Evolutionary conservation across 805 yeast genomes (phyloP), one percentile per base, ranked within the genome.

Genomic region (Wickerhamomyces kurtzmanii): DNA sequence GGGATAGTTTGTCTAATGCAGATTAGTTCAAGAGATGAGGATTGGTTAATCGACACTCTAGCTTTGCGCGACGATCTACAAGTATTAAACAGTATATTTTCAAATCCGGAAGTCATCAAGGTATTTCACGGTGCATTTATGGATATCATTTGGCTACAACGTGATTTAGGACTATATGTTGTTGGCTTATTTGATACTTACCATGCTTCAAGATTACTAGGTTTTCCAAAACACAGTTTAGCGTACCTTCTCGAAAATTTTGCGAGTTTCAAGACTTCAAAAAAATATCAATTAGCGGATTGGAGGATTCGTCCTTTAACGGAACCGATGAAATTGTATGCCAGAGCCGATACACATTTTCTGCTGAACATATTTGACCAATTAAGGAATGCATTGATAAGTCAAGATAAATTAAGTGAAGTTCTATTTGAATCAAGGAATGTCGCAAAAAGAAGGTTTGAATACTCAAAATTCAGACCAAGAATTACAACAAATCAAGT

Each of bases 111-210:
- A 5, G 75, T 89, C 18, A 60, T 84, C 17, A 91, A 91, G 48
- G 93, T 91, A 1, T 74, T 91, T 39, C 99, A 91, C 51, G 99
- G 99, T 35, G 95, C 98, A 0, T 77, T 73, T 41, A 86, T 85
- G 94, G 99, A 91, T 61, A 81, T 91, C 4, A 76, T 85, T 24
- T 91, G 99, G 99, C 61, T 91, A 20, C 99, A 91, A 57, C 65
- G 97, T 38, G 98, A 91, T 47, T 64, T 91, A 31, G 99, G 99
- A 0, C 53, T 91, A 8, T 91, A 91, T 44, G 58, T 91, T 5
- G 98, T 91, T 5, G 69, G 87, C 24, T 54, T 91, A 17, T 89
- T 91, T 51, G 99, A 91, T 53, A 91, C 98, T 0, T 89, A 68
- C 50, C 87, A 79, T 55, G 98, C 98, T 0, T 73, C 95, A 0